Evolutionary conservation across 805 yeast species (phyloP).

Genomic region (Saitoella complicata): DNA sequence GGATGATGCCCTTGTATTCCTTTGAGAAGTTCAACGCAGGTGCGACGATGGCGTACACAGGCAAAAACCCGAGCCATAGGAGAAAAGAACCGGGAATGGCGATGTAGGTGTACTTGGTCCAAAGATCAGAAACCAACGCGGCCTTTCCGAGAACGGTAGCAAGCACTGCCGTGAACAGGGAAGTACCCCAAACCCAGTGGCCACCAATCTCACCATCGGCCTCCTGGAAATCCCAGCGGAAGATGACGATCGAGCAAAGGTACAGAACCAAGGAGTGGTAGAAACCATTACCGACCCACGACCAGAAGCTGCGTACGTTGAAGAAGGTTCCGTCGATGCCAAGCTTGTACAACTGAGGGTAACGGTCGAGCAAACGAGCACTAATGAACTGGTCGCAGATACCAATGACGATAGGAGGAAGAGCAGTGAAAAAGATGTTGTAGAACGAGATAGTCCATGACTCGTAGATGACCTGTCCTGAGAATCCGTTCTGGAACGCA

Average conservation of each 20-base stretch:
- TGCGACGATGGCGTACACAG: conserved; percentile 70
- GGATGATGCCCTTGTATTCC: conserved; percentile 69
- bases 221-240: conserved; percentile 48
- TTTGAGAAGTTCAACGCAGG: conserved; percentile 67
- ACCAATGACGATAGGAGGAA: conserved; percentile 93
- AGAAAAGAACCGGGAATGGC: conserved; percentile 91
- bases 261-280: conserved; percentile 80
- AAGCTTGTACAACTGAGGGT: conserved; percentile 80
- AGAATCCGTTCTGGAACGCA: conserved; percentile 78
- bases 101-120: conserved; percentile 83
- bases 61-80: conserved; percentile 75
- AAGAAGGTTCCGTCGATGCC: conserved; percentile 83
- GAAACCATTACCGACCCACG: conserved; percentile 92
- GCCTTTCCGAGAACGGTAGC: conserved; percentile 90
- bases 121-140: conserved; percentile 72
- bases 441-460: conserved; percentile 96
- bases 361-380: conserved; percentile 73
- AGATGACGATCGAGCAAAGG: conserved; percentile 53
- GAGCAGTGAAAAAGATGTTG: conserved; percentile 82
- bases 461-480: conserved; percentile 92
- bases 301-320: conserved; percentile 87
- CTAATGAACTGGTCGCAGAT: conserved; percentile 92
- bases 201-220: conserved; percentile 53
- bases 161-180: conserved; percentile 72
- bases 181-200: conserved; percentile 93